These are phyloP conservation scores for Candolleomyces aberdarensis DNA, from an alignment of 768 basidiomycete genomes.

Conservation along the genomic window DNA sequence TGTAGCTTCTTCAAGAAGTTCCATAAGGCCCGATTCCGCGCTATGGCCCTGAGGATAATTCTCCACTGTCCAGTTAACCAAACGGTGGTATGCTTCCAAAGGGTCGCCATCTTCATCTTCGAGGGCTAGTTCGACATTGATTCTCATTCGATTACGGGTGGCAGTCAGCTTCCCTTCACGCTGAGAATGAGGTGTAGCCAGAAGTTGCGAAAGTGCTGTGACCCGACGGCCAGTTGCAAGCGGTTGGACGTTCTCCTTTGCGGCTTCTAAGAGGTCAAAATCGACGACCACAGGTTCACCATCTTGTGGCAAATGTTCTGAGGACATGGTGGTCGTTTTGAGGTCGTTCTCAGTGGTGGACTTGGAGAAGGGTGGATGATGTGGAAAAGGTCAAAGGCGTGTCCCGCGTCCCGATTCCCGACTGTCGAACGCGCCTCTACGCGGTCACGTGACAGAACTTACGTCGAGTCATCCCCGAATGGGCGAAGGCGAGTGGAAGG, in stretches of 20 bases:
- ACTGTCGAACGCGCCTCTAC: not conserved
- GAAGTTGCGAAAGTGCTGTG: slow-evolving; percentile 69
- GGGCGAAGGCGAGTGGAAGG: no score
- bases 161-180: slow-evolving; percentile 67
- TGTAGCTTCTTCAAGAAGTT: slow-evolving; percentile 90
- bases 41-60: slow-evolving; percentile 93
- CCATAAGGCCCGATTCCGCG: slow-evolving; percentile 86
- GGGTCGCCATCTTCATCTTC: slow-evolving; percentile 83
- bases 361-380: no score
- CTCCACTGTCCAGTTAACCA: slow-evolving; percentile 91
- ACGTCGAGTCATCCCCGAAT: not conserved
- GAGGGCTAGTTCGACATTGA: slow-evolving; percentile 71
- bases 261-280: slow-evolving; percentile 76
- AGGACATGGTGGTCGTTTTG: not conserved
- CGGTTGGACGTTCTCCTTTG: slow-evolving; percentile 87
- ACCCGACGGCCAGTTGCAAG: slow-evolving; percentile 77
- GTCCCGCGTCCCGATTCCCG: no score
- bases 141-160: slow-evolving; percentile 61
- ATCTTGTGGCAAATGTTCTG: slow-evolving; percentile 42
- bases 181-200: slow-evolving; percentile 75
- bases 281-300: slow-evolving; percentile 57
- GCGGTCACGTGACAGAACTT: not conserved
- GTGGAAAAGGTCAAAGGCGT: no score
- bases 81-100: slow-evolving; percentile 79
- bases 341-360: not conserved